Evolutionary conservation across 257 asterid genomes (phyloP).

Genomic region (Perilla frutescens): DNA sequence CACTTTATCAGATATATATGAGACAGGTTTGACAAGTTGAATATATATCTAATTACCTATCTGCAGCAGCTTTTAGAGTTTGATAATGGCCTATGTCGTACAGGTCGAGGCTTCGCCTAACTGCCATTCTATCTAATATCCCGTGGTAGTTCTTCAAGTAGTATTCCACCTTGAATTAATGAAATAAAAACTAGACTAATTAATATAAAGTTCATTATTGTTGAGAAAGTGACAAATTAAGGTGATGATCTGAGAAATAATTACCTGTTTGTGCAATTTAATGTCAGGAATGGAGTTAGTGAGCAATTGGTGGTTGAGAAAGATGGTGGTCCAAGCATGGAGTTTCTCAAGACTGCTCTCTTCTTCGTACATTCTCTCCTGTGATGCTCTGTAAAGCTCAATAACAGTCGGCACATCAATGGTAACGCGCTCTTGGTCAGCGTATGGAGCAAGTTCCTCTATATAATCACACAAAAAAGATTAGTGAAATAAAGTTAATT

Average conservation of each 20-base stretch:
- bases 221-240: neutral
- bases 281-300: constrained; percentile 29
- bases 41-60: neutral
- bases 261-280: constrained; percentile 46
- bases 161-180: constrained; percentile 39
- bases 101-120: constrained; percentile 39
- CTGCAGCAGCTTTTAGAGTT: neutral
- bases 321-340: constrained; percentile 44
- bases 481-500: no score
- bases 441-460: constrained; percentile 48
- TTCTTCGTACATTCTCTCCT: constrained; percentile 35
- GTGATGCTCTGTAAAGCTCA: constrained; percentile 60
- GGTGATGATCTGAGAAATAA: neutral
- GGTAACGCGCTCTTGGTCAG: constrained; percentile 32
- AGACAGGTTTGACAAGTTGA: no score
- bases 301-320: constrained; percentile 43
- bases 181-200: neutral
- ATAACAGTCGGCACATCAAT: constrained; percentile 33
- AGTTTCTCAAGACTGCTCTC: constrained; percentile 45
- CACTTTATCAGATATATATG: no score
- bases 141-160: constrained; percentile 44
- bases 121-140: constrained; percentile 34
- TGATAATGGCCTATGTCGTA: neutral
- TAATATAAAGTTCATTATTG: neutral
- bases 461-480: neutral